Conservation (phyloP, 176 grass and related monocot species). For the Hyparrhenia diplandra region DNA sequence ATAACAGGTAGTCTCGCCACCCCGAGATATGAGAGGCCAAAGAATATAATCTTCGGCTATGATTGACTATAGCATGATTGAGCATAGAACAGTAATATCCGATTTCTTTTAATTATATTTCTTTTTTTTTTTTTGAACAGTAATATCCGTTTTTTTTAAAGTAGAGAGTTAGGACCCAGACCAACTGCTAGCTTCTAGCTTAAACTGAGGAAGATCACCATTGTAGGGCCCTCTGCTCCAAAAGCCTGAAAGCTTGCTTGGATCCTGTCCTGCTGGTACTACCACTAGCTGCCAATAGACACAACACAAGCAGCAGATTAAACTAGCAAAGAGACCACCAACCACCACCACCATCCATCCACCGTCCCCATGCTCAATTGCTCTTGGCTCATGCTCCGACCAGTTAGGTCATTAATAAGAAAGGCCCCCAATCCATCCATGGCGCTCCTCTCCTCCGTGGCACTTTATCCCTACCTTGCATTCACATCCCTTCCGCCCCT, state of each 20-base stretch:
- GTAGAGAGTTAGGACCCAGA: background rate
- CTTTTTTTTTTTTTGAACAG: too few relatives aligned
- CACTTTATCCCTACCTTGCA: conserved; percentile 22
- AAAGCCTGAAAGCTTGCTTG: background rate
- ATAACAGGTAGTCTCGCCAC: background rate
- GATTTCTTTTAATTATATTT: background rate
- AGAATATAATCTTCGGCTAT: conserved; percentile 30
- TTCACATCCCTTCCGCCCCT: conserved; percentile 38
- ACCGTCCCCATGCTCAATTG: background rate
- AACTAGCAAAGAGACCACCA: conserved; percentile 2
- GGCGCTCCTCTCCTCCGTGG: conserved; percentile 18
- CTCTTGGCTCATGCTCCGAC: conserved; percentile 23
- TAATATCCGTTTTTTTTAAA: background rate
- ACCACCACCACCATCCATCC: background rate
- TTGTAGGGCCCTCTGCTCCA: background rate
- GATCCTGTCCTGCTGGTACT: background rate
- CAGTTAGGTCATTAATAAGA: conserved; percentile 22
- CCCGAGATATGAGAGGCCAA: background rate
- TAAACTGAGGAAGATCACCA: background rate
- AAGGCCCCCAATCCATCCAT: conserved; percentile 22
- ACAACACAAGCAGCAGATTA: background rate
- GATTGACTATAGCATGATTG: conserved; percentile 7
- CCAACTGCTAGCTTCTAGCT: background rate
- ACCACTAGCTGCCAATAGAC: background rate
- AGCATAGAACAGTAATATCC: background rate